Conservation (phyloP, 139 green algal species). For the Chlamydomonas incerta region DNA sequence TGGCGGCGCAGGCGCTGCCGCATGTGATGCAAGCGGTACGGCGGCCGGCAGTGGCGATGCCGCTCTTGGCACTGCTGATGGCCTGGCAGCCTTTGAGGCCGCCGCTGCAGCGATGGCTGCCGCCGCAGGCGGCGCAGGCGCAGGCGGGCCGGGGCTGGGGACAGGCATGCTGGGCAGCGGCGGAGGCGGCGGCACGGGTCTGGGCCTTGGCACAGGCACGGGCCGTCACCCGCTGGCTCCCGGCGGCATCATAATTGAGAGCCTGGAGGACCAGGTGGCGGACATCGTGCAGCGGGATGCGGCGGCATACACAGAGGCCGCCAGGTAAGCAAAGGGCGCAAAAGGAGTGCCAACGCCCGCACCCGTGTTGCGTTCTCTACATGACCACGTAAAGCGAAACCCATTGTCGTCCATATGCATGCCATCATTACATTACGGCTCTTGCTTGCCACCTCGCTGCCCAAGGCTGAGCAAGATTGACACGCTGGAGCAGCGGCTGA, state of each 20-base stretch:
- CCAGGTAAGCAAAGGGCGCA: no score
- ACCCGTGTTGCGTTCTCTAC: no score
- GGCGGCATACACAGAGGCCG: neutral
- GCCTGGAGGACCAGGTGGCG: neutral
- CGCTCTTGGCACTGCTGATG: no score
- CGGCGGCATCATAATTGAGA: neutral
- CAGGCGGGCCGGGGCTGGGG: neutral
- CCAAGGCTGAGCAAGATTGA: constrained; percentile 42
- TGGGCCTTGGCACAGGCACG: neutral
- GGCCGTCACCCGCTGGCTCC: neutral
- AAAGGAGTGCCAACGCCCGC: no score
- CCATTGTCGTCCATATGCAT: no score
- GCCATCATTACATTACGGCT: no score
- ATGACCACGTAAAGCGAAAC: no score
- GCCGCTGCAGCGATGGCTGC: neutral
- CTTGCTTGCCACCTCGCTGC: neutral
- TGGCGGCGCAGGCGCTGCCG: no score
- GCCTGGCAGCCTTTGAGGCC: no score
- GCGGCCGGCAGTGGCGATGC: neutral
- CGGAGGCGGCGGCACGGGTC: neutral
- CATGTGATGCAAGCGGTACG: neutral
- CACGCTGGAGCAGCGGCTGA: constrained; percentile 25
- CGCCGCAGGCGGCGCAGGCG: no score
- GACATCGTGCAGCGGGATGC: constrained; percentile 34
- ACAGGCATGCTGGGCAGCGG: neutral